Conservation (phyloP, 148 eudicot species). For the Cornus suecica region DNA sequence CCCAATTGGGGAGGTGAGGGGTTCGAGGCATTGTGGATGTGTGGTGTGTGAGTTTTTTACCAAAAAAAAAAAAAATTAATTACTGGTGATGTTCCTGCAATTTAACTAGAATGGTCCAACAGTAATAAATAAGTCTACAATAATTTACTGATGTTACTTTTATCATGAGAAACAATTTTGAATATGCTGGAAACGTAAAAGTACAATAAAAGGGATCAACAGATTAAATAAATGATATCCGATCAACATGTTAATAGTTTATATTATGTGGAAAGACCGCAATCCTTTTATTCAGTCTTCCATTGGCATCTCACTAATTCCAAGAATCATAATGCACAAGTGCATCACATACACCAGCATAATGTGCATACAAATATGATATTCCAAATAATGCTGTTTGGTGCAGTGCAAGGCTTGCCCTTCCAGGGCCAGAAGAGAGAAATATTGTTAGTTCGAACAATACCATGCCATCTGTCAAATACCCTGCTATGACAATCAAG, state of each 20-base stretch:
- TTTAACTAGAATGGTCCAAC: neutral
- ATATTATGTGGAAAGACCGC: neutral
- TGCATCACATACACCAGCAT: neutral
- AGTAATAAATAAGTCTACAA: neutral
- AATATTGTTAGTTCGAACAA: conserved; percentile 36
- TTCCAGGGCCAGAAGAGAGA: conserved; percentile 68
- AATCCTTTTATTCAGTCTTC: neutral
- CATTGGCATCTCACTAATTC: conserved; percentile 1
- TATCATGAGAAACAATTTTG: neutral
- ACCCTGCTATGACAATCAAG: conserved; percentile 15
- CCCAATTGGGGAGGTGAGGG: no score
- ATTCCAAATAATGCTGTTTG: neutral
- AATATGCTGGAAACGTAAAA: neutral
- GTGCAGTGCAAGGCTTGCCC: conserved; percentile 69
- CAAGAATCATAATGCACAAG: neutral
- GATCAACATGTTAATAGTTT: neutral
- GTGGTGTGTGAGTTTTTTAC: no score
- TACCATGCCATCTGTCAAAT: conserved; percentile 19
- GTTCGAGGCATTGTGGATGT: no score
- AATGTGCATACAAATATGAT: neutral
- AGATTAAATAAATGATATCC: neutral
- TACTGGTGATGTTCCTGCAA: neutral
- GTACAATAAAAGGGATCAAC: neutral
- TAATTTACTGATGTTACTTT: no score
- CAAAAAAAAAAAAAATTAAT: no score